These are phyloP conservation scores for Didymella exigua DNA, from an alignment of 2,329 filamentous ascomycete genomes.

Conservation along the genomic window DNA sequence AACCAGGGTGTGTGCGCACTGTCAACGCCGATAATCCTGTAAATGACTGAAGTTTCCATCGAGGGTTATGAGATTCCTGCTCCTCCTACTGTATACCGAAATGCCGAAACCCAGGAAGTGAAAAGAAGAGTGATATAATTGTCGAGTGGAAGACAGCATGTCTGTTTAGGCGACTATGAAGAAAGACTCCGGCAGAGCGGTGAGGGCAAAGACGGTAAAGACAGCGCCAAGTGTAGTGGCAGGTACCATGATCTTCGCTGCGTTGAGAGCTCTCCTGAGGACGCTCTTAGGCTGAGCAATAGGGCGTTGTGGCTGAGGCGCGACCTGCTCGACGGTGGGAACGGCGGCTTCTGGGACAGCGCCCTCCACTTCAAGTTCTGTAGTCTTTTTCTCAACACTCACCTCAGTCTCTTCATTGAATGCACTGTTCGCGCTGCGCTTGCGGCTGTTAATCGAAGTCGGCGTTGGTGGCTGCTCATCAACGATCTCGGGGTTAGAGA, in stretches of 20 bases:
- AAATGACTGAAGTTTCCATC: neutral
- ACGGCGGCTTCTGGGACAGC: neutral
- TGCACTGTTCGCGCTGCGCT: slow-evolving; percentile 40
- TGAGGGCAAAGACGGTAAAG: slow-evolving; percentile 27
- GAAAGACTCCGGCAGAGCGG: slow-evolving; percentile 31
- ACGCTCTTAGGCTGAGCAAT: slow-evolving; percentile 24
- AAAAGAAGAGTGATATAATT: neutral
- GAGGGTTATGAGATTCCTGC: neutral
- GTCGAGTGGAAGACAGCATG: neutral
- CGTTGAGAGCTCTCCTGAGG: slow-evolving; percentile 20
- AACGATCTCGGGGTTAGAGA: slow-evolving; percentile 37
- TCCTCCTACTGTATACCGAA: neutral
- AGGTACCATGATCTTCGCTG: slow-evolving; percentile 22
- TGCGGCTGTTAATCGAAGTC: slow-evolving; percentile 33
- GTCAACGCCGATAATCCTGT: neutral
- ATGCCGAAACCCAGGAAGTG: neutral
- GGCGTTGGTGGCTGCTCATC: slow-evolving; percentile 39
- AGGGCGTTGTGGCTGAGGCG: neutral
- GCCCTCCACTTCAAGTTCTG: slow-evolving; percentile 21
- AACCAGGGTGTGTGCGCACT: neutral
- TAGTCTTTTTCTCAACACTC: neutral
- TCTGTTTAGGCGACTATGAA: slow-evolving; percentile 17
- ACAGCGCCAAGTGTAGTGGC: slow-evolving; percentile 22
- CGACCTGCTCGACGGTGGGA: slow-evolving; percentile 1
- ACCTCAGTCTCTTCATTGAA: neutral